phyloP scores from a whole-genome alignment of 768 basidiomycete species.

The Naematelia encephala region DNA sequence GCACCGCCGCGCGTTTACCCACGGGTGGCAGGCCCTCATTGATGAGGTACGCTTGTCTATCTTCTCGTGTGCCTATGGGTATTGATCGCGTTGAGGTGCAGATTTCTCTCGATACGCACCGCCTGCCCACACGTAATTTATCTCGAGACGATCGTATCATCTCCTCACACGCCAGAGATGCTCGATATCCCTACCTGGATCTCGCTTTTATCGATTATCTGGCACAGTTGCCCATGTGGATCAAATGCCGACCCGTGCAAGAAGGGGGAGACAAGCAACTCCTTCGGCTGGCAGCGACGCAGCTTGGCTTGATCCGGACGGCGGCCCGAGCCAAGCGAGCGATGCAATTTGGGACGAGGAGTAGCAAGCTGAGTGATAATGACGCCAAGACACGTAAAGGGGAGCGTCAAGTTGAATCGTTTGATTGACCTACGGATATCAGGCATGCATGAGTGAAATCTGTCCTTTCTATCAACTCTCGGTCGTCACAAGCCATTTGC shows the following conservation, averaged over 20 bases:
- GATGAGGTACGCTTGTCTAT: slow-evolving; percentile 61
- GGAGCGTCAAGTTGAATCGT: not conserved
- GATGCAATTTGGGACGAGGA: slow-evolving; percentile 81
- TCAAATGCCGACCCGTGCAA: slow-evolving; percentile 66
- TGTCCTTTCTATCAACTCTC: no score
- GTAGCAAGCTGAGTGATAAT: slow-evolving; percentile 41
- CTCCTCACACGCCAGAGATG: slow-evolving; percentile 87
- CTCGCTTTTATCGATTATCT: slow-evolving; percentile 73
- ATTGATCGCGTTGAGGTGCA: slow-evolving; percentile 45
- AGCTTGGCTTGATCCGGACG: slow-evolving; percentile 72
- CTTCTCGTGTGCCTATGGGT: not conserved
- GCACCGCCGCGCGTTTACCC: slow-evolving; percentile 70
- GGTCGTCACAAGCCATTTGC: no score
- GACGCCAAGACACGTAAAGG: slow-evolving; percentile 20
- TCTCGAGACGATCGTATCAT: slow-evolving; percentile 93
- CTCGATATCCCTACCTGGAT: slow-evolving; percentile 84
- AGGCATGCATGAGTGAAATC: not conserved
- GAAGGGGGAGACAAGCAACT: slow-evolving; percentile 88
- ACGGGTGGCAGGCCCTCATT: slow-evolving; percentile 71
- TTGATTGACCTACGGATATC: slow-evolving; percentile 7
- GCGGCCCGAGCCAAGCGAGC: slow-evolving; percentile 80
- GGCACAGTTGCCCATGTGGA: slow-evolving; percentile 71
- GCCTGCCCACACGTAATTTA: slow-evolving; percentile 82
- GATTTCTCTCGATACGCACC: slow-evolving; percentile 84
- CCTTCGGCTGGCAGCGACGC: slow-evolving; percentile 65